A percentile compares a stretch with the other conserved stretches of the same genome.
Conservation (phyloP, 176 grass and related monocot species). For the Melocanna baccifera region DNA sequence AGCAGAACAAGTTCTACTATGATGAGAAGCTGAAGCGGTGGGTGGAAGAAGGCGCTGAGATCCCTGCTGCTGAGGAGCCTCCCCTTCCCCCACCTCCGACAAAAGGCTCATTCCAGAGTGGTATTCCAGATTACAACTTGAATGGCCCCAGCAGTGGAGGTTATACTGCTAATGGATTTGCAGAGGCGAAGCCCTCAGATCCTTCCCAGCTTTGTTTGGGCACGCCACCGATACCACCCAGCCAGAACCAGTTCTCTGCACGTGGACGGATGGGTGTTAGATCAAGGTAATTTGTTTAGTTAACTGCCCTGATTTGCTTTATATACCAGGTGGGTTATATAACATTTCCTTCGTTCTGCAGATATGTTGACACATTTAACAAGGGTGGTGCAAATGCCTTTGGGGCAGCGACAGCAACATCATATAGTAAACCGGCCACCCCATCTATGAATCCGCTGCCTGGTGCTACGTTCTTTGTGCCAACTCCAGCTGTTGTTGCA, state of each 20-base stretch:
- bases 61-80: slow-evolving; percentile 57
- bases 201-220: slow-evolving; percentile 29
- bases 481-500: slow-evolving; percentile 28
- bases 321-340: background rate
- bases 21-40: slow-evolving; percentile 94
- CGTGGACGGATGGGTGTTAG: slow-evolving; percentile 74
- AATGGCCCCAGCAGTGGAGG: slow-evolving; percentile 29
- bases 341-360: slow-evolving; percentile 20
- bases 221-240: slow-evolving; percentile 76
- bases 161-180: slow-evolving; percentile 40
- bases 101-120: slow-evolving; percentile 52
- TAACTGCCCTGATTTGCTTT: background rate
- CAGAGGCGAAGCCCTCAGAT: slow-evolving; percentile 30
- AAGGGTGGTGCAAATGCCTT: slow-evolving; percentile 50
- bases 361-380: slow-evolving; percentile 97
- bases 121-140: slow-evolving; percentile 43
- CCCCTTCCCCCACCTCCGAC: slow-evolving; percentile 80
- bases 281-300: slow-evolving; percentile 58
- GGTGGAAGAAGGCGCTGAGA: slow-evolving; percentile 78
- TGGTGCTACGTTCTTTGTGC: slow-evolving; percentile 71
- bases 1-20: slow-evolving; percentile 86
- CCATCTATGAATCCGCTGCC: slow-evolving; percentile 45
- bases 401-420: slow-evolving; percentile 10
- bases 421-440: slow-evolving; percentile 53
- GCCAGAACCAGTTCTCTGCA: slow-evolving; percentile 87